Evolutionary conservation across 495 filamentous ascomycete genomes (phyloP).

Genomic region (Penicillium waksmanii): DNA sequence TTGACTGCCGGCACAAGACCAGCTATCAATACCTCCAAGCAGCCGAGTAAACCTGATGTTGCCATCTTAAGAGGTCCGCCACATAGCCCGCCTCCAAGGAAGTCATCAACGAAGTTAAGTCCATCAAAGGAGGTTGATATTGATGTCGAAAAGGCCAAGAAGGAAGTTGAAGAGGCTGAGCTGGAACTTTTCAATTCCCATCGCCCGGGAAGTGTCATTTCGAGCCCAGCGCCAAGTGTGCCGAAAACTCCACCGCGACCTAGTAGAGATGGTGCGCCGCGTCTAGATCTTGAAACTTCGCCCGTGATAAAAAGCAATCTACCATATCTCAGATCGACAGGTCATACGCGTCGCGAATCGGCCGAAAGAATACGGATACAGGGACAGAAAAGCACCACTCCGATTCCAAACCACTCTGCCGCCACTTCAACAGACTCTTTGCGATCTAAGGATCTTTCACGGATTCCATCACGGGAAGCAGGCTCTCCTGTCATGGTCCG

Average conservation of each 20-base stretch:
- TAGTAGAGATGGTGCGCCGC: constrained; percentile 79
- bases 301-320: constrained; percentile 82
- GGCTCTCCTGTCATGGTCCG: constrained; percentile 37
- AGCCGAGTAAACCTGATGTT: constrained; percentile 5
- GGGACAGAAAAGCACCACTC: constrained; percentile 11
- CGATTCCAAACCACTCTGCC: constrained; percentile 29
- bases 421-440: constrained; percentile 45
- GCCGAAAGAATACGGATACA: constrained; percentile 31
- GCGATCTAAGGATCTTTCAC: constrained; percentile 37
- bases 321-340: constrained; percentile 42
- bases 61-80: constrained; percentile 42
- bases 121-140: constrained; percentile 26
- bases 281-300: constrained; percentile 63
- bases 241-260: constrained; percentile 56
- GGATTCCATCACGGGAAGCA: constrained; percentile 46
- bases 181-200: constrained; percentile 24
- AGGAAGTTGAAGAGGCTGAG: constrained; percentile 32
- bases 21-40: background rate
- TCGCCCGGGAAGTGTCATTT: constrained; percentile 1
- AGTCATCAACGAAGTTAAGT: constrained; percentile 61
- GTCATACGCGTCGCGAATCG: constrained; percentile 49
- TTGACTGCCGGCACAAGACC: background rate
- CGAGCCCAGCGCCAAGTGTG: constrained; percentile 3
- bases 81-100: constrained; percentile 65
- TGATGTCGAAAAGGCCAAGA: constrained; percentile 28